Base-by-base conservation (phyloP, 257 asterid genomes). In the Primulina huaijiensis region DNA sequence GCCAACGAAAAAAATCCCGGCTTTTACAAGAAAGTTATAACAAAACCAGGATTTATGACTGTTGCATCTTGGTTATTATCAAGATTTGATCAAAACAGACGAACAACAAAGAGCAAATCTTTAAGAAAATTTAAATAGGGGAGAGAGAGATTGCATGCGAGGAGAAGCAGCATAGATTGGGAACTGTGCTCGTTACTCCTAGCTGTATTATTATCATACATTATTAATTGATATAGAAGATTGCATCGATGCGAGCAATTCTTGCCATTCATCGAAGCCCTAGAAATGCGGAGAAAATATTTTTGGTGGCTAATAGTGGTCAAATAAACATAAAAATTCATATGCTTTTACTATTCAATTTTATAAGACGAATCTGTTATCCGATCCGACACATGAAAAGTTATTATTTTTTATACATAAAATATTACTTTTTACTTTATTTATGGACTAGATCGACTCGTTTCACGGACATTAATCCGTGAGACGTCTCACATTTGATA, bases 131-230 rank as follows among this genome's bases (percentile, higher is more conserved):
- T 38, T 38, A n/a, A 17, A 16, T 21, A 27, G 10, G 27, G 30
- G 67, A 34, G 10, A 50, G 17, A 23, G 60, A 64, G 60, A 53
- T 17, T 65, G 72, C 37, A 57, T 70, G 80, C 76, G 35, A 64
- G 20, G 25, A 53, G 30, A 65, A 33, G 29, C 19, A 66, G 1
- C 10, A 7, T 50, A 59, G 61, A 59, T 25, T 65, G 37, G 66
- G 76, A 74, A 70, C 75, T 64, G 62, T 60, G 71, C 64, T 60
- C 33, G 30, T 8, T 25, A 30, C 16, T 29, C 57, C 65, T 34
- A 50, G 27, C 52, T 64, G 53, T 20, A 43, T 43, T n/a, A 43
- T 43, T 3, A 27, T 2, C 56, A 5, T 43, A 8, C 55, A 12
- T 3, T 43, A 43, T 14, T 11, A 43, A 38, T 43, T 43, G 3